phyloP scores from a whole-genome alignment of 768 basidiomycete species.

The Amanita polypyramis region DNA sequence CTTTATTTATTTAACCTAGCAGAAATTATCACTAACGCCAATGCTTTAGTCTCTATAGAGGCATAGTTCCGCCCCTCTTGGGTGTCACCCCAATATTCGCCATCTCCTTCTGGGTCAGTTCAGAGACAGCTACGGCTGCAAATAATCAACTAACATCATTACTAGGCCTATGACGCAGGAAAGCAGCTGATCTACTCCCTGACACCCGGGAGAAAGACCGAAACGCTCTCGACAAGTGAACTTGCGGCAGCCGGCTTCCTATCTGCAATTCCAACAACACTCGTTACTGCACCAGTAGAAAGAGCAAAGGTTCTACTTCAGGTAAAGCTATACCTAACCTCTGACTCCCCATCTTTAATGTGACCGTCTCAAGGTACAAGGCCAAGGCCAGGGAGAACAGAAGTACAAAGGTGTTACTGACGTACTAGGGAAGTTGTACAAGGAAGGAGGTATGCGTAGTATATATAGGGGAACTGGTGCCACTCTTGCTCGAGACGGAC shows the following conservation, averaged over 20 bases:
- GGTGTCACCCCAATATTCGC: conserved; percentile 99
- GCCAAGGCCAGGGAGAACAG: conserved; percentile 62
- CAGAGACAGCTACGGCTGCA: not conserved
- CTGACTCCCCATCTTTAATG: no score
- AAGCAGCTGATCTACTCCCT: conserved; percentile 71
- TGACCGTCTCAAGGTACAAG: conserved; percentile 52
- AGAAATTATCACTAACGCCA: not conserved
- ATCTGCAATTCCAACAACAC: conserved; percentile 84
- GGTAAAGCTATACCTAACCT: conserved; percentile 27
- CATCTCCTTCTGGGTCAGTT: conserved; percentile 87
- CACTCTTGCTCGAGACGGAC: conserved; percentile 92
- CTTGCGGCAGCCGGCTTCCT: conserved; percentile 91
- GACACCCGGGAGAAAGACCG: conserved; percentile 69
- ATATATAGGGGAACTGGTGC: conserved; percentile 90
- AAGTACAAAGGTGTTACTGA: conserved; percentile 89
- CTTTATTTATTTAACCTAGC: no score
- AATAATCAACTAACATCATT: not conserved
- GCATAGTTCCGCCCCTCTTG: conserved; percentile 86
- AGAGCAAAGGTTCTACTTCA: conserved; percentile 94
- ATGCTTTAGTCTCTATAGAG: conserved; percentile 67
- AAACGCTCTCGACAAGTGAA: conserved; percentile 60
- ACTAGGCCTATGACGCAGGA: conserved; percentile 85
- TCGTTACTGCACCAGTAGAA: conserved; percentile 93
- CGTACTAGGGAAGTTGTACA: conserved; percentile 84
- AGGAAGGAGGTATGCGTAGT: conserved; percentile 84